Evolutionary conservation across 140 eudicot genomes (phyloP), one percentile per base, ranked within the genome.

Genomic region (Anethum foeniculum): DNA sequence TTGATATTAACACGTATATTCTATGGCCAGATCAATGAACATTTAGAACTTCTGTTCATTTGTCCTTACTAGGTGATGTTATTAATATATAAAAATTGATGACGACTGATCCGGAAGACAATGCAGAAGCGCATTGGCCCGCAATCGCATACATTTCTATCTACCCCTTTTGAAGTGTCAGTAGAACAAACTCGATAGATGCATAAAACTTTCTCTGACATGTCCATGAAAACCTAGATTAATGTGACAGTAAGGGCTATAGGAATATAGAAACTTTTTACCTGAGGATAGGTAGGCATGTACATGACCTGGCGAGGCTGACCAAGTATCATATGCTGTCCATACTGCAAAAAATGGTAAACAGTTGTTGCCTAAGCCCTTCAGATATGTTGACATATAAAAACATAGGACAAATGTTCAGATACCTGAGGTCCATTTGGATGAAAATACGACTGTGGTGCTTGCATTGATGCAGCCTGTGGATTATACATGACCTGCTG

Each of bases 301-400:
- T 95, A 95, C 64, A 90, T 77, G 64, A 95, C 88, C 83, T 86
- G 98, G 62, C 90, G 89, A 38, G 90, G 97, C 82, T 92, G 99
- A 80, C 96, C 91, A 74, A 89, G 85, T 79, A 89, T 81, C 99
- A 95, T 92, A 88, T 88, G 99, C 86, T 93, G 99, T 54, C 94
- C 96, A 79, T 91, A 93, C 96, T 90, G 95, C 79, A 80, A 80
- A 12, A 46, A 27, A 75, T 72, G 67, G 14, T 32, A 5, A 79
- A 38, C 30, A 79, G 34, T 34, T 39, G 51, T 25, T 41, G 69
- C 68, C 71, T 34, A 58, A 30, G 36, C 23, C 65, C 1, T 75
- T 27, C 27, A 71, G 76, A 65, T 46, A 62, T 16, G 23, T 49
- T 14, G 74, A 51, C 43, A 76, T 44, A 79, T 47, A 51, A 68